Evolutionary conservation across 1,284 basidiomycete genomes (phyloP).

Genomic region (Hortiboletus rubellus): DNA sequence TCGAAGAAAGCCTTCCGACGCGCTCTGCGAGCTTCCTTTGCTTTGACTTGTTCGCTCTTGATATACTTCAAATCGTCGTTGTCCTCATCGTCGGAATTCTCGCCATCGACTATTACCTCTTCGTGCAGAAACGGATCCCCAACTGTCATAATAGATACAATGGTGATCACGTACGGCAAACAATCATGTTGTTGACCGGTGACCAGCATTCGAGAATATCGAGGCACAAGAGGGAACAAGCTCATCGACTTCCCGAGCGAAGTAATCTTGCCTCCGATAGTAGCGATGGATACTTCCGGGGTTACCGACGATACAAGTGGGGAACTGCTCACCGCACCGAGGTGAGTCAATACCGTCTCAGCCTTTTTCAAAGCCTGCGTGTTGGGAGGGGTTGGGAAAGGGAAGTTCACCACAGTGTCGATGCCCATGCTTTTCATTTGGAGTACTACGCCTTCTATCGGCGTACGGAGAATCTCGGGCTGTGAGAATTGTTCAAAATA

Average conservation of each 20-base stretch:
- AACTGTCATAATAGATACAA: conserved; percentile 91
- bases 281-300: conserved; percentile 19
- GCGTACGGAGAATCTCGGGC: conserved; percentile 95
- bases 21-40: conserved; percentile 66
- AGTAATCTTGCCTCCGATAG: conserved; percentile 71
- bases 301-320: conserved; percentile 30
- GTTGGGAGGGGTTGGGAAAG: conserved; percentile 97
- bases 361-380: conserved; percentile 77
- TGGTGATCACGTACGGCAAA: conserved; percentile 86
- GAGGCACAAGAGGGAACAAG: conserved; percentile 88
- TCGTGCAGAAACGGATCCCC: conserved; percentile 96
- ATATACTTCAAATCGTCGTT: conserved; percentile 54
- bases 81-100: conserved; percentile 47
- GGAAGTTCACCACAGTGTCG: conserved; percentile 95
- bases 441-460: conserved; percentile 95
- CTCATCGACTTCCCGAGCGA: conserved; percentile 90
- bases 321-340: conserved; percentile 75
- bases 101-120: conserved; percentile 55
- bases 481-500: conserved; percentile 86
- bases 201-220: conserved; percentile 94
- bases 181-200: conserved; percentile 91
- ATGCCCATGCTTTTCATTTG: conserved; percentile 99
- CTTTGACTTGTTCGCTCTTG: conserved; percentile 57
- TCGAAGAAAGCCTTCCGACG: conserved; percentile 78
- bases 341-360: conserved; percentile 76